Base-by-base conservation (phyloP, 139 green algal species). In the Astrephomene gubernaculifera region DNA sequence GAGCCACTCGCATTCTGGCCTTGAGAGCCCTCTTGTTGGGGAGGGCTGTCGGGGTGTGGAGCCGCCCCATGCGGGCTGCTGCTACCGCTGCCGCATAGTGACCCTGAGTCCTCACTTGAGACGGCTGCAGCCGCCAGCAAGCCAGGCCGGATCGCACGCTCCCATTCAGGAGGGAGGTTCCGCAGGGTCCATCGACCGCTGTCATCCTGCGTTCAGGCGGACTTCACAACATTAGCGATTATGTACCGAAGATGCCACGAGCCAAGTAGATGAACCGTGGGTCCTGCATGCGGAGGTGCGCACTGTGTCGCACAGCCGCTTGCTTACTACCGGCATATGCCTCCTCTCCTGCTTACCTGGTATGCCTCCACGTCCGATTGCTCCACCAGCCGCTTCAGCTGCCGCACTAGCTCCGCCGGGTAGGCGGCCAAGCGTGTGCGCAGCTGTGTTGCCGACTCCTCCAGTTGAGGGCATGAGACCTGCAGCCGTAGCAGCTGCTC, bases 321-420 rank as follows among this genome's bases (percentile, higher is more conserved):
- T n/a, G n/a, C n/a, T n/a, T n/a, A n/a, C n/a, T n/a, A n/a, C n/a
- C n/a, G n/a, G n/a, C n/a, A n/a, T n/a, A n/a, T n/a, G n/a, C n/a
- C n/a, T n/a, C n/a, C n/a, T n/a, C n/a, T n/a, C n/a, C n/a, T 25
- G 31, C 71, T 4, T 25, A 86, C 79, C 64, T 86, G 79, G 36
- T 25, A 39, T 3, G 79, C 79, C 29, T 76, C 65, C 0, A 86
- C 41, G 36, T 35, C 65, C 45, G 69, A 35, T 38, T 35, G 12
- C 25, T 78, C 65, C 45, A 79, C 45, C 65, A 86, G 6, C 27
- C 12, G 24, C 65, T 22, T 8, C 33, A 86, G 19, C 45, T 45
- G 25, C 1, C 38, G 65, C 65, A 86, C 79, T 35, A 86, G 79
- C 65, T 69, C 79, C 35, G 45, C 31, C 25, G 79, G 79, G 65